Percentiles rank a stretch among this genome's conserved stretches.
These are phyloP conservation scores for Syzygium grande DNA, from an alignment of 345 rosid species.

Conservation along the genomic window DNA sequence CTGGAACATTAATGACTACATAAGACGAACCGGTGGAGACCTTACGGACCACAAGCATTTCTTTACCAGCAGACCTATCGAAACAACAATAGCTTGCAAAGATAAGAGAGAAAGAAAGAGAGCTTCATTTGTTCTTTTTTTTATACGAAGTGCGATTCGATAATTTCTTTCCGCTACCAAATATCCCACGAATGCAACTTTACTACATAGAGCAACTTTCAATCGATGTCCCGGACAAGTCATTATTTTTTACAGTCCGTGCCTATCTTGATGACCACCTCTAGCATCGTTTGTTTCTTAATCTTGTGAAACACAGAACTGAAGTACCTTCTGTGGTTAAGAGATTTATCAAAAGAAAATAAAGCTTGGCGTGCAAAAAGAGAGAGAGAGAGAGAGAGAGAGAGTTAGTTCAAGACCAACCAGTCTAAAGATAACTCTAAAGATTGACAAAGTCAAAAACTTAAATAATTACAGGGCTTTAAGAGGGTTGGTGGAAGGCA, in stretches of 20 bases:
- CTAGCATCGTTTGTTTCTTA: not conserved
- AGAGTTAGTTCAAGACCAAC: not conserved
- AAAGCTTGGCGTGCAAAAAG: not conserved
- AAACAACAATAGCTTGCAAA: not conserved
- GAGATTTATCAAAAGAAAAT: conserved; percentile 1
- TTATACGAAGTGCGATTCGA: not conserved
- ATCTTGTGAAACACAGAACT: not conserved
- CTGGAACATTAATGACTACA: not conserved
- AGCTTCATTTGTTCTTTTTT: not conserved
- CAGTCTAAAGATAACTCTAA: not conserved
- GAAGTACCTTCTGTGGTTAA: not conserved
- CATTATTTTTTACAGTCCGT: not conserved
- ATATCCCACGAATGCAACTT: not conserved
- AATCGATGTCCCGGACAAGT: not conserved
- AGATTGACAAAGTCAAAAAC: not conserved
- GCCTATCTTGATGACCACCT: not conserved
- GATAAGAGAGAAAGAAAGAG: conserved; percentile 1
- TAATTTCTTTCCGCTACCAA: not conserved
- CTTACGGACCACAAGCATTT: not conserved
- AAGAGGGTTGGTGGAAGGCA: conserved; percentile 7
- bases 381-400: not conserved
- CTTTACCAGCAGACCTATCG: not conserved
- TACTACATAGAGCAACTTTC: not conserved
- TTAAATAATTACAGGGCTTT: conserved; percentile 15
- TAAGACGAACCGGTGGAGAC: not conserved